A percentile compares a stretch with the other conserved stretches of the same genome.
Evolutionary conservation across 2,329 filamentous ascomycete species (phyloP).

Genomic region (Penicillium glabrum): DNA sequence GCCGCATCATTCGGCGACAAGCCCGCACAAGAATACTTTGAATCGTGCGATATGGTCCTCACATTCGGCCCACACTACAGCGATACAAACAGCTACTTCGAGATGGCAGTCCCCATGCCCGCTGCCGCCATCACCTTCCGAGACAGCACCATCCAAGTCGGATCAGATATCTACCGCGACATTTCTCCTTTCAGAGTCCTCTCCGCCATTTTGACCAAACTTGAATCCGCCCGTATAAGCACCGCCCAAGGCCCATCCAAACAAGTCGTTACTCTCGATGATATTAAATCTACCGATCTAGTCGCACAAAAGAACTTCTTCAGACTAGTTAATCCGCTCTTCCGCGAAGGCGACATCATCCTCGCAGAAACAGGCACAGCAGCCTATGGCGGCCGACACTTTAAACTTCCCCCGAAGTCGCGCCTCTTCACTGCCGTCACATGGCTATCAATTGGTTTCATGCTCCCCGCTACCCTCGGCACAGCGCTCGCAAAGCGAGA

Average conservation of each 20-base stretch:
- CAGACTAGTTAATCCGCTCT: constrained; percentile 47
- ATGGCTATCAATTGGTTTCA: constrained; percentile 63
- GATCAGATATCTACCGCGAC: constrained; percentile 76
- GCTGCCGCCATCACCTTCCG: constrained; percentile 81
- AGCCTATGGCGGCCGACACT: constrained; percentile 54
- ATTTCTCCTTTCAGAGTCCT: constrained; percentile 78
- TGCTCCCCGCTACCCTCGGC: constrained; percentile 58
- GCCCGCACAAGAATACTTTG: constrained; percentile 34
- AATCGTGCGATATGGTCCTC: constrained; percentile 42
- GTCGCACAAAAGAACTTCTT: constrained; percentile 53
- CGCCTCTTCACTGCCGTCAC: constrained; percentile 54
- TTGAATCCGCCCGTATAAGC: constrained; percentile 58
- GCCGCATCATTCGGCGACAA: constrained; percentile 43
- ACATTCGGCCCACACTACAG: constrained; percentile 37
- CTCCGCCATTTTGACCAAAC: constrained; percentile 63
- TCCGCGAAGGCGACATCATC: constrained; percentile 56
- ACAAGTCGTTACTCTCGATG: constrained; percentile 9
- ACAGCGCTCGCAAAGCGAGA: constrained; percentile 52
- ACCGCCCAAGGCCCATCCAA: constrained; percentile 40
- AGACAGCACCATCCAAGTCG: constrained; percentile 69
- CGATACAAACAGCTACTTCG: constrained; percentile 62
- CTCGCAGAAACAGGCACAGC: constrained; percentile 61
- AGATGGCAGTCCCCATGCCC: constrained; percentile 75
- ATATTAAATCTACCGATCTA: constrained; percentile 46
- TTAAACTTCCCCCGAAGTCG: constrained; percentile 54